Base-by-base conservation (phyloP, 2,329 filamentous ascomycete genomes). In the Fusarium gaditjirri region DNA sequence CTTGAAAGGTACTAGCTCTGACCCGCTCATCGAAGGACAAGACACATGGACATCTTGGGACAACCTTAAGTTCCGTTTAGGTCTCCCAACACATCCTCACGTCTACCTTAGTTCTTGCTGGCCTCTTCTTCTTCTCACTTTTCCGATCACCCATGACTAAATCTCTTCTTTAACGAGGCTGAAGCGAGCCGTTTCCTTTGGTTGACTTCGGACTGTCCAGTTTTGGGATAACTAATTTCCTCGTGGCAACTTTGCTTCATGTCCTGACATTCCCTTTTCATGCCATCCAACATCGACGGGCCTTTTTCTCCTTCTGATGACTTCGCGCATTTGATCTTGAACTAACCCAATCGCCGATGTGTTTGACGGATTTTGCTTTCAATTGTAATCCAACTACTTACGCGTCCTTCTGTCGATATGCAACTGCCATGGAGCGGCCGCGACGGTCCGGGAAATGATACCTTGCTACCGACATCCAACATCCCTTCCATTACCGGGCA, bases 351-450 rank as follows among this genome's bases (percentile, higher is more conserved):
- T 62, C 65, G 39, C 68, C 68, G 72, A 77, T 78, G 74, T 61
- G 61, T 70, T 63, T 57, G 62, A 66, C 61, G 56, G 68, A 60
- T 65, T 62, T 61, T 50, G 52, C 50, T 57, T 49, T 44, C 69
- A 62, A 76, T 61, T 59, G 43, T 72, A 61, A 71, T 61, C 65
- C 69, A 56, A 54, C 61, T 68, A 43, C 44, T 63, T 59, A 67
- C 65, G 66, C 74, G 70, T 67, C 46, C 58, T 64, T 59, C 53
- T 59, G 41, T 69, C 68, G 78, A 73, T 57, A 83, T 83, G 82
- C 81, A 83, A 70, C 71, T 83, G 57, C 81, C 81, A 69, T 83
- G 81, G 81, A 68, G 76, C 41, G 80, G 78, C 61, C 80, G 74
- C 59, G 73, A 79, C 36, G 78, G 78, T 70, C 77, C 79, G 23